A percentile compares a stretch with the other conserved stretches of the same genome.
Evolutionary conservation across 441 rosid species (phyloP).

Genomic region (Melastoma candidum): DNA sequence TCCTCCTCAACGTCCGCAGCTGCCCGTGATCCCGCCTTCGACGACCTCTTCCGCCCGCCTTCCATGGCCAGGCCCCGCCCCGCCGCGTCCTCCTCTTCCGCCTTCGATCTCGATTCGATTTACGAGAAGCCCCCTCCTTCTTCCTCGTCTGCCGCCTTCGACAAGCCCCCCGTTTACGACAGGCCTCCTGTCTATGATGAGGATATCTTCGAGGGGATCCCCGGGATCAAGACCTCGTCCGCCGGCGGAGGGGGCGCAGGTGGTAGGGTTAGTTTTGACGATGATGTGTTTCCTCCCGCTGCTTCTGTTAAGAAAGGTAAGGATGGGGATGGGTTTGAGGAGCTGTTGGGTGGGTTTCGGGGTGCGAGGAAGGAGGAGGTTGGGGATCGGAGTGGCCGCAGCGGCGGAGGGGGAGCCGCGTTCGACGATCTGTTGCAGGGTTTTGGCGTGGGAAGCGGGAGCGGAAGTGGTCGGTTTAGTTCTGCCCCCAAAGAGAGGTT

Average conservation of each 20-base stretch:
- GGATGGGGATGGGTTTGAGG: conserved; percentile 50
- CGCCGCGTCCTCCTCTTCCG: not conserved
- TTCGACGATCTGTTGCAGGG: conserved; percentile 78
- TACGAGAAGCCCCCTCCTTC: not conserved
- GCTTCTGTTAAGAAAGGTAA: conserved; percentile 6
- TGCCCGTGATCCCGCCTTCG: conserved; percentile 3
- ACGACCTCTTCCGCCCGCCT: conserved; percentile 1
- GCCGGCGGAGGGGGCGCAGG: not conserved
- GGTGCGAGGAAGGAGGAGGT: conserved; percentile 29
- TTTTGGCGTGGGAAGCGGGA: conserved; percentile 16
- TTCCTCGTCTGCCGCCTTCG: not conserved
- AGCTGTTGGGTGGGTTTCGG: conserved; percentile 42
- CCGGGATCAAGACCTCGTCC: conserved; percentile 6
- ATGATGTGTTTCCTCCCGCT: conserved; percentile 25
- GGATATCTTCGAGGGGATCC: conserved; percentile 13
- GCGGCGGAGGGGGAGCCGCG: conserved; percentile 8
- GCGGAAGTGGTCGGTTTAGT: conserved; percentile 33
- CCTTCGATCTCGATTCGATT: conserved; percentile 14
- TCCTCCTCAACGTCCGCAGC: conserved; percentile 1
- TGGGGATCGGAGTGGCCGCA: conserved; percentile 21
- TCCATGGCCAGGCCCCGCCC: not conserved
- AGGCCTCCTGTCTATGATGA: conserved; percentile 26
- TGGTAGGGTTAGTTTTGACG: conserved; percentile 11
- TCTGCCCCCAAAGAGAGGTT: conserved; percentile 20
- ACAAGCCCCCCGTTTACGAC: conserved; percentile 9